Percentiles rank a stretch among this genome's conserved stretches.
Evolutionary conservation across 139 green algal genomes (phyloP).

Genomic region (Picochlorum costavermella): DNA sequence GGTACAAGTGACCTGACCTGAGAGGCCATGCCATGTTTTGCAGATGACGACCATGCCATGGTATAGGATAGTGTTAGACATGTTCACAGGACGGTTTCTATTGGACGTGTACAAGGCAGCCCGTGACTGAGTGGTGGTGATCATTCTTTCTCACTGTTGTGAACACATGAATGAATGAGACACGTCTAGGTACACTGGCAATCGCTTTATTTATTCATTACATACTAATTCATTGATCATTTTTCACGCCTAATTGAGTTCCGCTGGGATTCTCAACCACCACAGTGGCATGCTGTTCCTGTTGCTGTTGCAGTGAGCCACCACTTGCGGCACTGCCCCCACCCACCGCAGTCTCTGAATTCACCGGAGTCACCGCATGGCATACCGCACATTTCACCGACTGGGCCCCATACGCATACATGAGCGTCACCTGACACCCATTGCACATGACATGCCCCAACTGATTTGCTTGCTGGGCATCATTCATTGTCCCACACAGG

Average conservation of each 20-base stretch:
- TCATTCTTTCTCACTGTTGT: too few relatives aligned
- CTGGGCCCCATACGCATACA: constrained; percentile 78
- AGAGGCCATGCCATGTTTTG: too few relatives aligned
- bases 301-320: neutral
- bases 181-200: too few relatives aligned
- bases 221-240: too few relatives aligned
- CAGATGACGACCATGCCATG: neutral
- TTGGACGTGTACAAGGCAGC: neutral
- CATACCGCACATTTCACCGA: constrained; percentile 91
- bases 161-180: too few relatives aligned
- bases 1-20: too few relatives aligned
- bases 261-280: too few relatives aligned
- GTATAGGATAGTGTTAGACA: neutral
- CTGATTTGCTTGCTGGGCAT: constrained; percentile 49
- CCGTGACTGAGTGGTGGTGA: too few relatives aligned
- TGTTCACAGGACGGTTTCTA: constrained; percentile 1
- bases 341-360: neutral
- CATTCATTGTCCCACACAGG: constrained; percentile 76
- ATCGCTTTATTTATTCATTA: too few relatives aligned
- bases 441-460: constrained; percentile 79
- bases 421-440: constrained; percentile 79
- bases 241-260: too few relatives aligned
- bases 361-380: constrained; percentile 66
- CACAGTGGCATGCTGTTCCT: constrained; percentile 2
- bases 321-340: too few relatives aligned